Percentiles rank a stretch among this genome's conserved stretches.
These are phyloP conservation scores for Vaccinium myrtillus DNA, from an alignment of 148 eudicot genomes.

Conservation along the genomic window DNA sequence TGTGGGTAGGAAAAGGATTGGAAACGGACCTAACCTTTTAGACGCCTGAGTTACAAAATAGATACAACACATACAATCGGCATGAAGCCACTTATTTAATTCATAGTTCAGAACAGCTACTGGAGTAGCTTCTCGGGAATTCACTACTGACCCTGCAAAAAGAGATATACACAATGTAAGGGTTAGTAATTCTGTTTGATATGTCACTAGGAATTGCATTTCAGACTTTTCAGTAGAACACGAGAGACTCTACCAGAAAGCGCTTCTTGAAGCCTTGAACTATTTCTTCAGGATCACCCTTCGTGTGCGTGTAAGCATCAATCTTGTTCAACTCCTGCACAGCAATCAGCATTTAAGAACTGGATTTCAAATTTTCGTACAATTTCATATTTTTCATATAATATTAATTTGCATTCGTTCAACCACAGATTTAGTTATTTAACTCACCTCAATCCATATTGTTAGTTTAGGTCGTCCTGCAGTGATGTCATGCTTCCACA, in stretches of 20 bases:
- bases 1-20: too few species aligned
- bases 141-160: constrained; percentile 7
- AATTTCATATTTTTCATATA: not conserved
- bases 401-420: not conserved
- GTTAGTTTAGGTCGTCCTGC: constrained; percentile 55
- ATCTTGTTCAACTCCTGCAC: constrained; percentile 65
- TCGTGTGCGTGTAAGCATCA: constrained; percentile 47
- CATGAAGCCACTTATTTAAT: constrained; percentile 15
- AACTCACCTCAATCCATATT: constrained; percentile 63
- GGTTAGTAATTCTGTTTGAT: not conserved
- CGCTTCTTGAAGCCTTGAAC: not conserved
- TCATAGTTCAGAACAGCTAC: not conserved
- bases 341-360: not conserved
- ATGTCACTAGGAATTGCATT: not conserved
- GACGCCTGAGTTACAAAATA: not conserved
- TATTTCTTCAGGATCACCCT: constrained; percentile 5
- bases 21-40: too few species aligned
- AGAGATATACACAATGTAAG: not conserved
- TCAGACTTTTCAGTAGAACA: not conserved
- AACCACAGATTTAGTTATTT: not conserved
- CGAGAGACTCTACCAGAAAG: constrained; percentile 16
- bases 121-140: not conserved
- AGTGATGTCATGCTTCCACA: constrained; percentile 57
- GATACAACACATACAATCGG: not conserved
- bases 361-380: not conserved